These are phyloP conservation scores for Eruca vesicaria DNA, from an alignment of 441 rosid species.

Conservation along the genomic window DNA sequence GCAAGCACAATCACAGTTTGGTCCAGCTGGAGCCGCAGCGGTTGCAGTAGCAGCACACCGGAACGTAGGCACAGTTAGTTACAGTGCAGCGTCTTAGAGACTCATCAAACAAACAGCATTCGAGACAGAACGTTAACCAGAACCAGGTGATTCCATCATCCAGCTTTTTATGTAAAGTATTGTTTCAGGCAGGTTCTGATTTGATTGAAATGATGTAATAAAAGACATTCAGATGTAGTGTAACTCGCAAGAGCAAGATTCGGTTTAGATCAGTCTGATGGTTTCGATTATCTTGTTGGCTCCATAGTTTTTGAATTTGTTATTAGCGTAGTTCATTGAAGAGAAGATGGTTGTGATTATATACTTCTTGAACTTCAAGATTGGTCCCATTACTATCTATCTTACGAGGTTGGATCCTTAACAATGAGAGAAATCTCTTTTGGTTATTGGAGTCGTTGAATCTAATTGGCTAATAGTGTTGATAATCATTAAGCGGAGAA, in stretches of 20 bases:
- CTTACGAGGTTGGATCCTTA: background rate
- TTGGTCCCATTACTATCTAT: slow-evolving; percentile 12
- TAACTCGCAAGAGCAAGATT: slow-evolving; percentile 2
- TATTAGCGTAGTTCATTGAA: slow-evolving; percentile 28
- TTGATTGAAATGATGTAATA: slow-evolving; percentile 6
- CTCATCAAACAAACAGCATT: slow-evolving; percentile 25
- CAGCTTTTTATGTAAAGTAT: slow-evolving; percentile 26
- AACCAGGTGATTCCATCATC: background rate
- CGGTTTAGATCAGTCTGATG: slow-evolving; percentile 13
- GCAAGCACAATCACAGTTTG: slow-evolving; percentile 88
- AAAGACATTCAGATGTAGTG: slow-evolving; percentile 15
- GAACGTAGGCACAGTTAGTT: slow-evolving; percentile 59
- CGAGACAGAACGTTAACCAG: background rate
- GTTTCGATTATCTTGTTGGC: slow-evolving; percentile 32
- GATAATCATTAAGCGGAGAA: background rate
- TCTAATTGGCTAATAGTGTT: background rate
- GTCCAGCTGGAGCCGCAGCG: slow-evolving; percentile 71
- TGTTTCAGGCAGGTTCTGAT: slow-evolving; percentile 22
- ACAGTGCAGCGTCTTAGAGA: slow-evolving; percentile 34
- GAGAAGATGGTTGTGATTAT: slow-evolving; percentile 33
- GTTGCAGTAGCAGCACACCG: slow-evolving; percentile 76
- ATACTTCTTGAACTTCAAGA: slow-evolving; percentile 35
- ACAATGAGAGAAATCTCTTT: background rate
- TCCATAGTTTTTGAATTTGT: slow-evolving; percentile 31
- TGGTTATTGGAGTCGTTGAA: background rate